Conservation (phyloP, 768 basidiomycete genomes). For the Tricholoma matsutake region DNA sequence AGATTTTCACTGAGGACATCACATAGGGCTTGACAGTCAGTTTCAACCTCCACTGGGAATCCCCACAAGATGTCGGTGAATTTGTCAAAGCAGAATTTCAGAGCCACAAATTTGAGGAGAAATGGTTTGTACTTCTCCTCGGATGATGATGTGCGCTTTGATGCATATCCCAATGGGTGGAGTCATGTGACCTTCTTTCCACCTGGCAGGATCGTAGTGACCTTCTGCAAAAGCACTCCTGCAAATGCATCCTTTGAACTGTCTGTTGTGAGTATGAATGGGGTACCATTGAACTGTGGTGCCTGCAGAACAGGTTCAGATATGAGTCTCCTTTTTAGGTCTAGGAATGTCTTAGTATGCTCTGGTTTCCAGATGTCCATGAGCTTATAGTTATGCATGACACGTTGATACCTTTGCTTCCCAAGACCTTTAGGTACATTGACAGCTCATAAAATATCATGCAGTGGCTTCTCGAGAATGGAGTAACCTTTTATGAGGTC, state of each 20-base stretch:
- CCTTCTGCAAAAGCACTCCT: slow-evolving; percentile 27
- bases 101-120: too few relatives aligned
- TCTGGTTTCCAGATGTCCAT: slow-evolving; percentile 13
- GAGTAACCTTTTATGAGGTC: slow-evolving; percentile 31
- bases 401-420: slow-evolving; percentile 19
- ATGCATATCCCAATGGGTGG: slow-evolving; percentile 29
- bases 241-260: slow-evolving; percentile 34
- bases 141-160: slow-evolving; percentile 22
- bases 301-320: slow-evolving; percentile 22
- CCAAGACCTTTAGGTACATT: slow-evolving; percentile 12
- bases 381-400: background rate
- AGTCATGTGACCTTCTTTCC: slow-evolving; percentile 14
- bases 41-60: slow-evolving; percentile 27
- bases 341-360: slow-evolving; percentile 25
- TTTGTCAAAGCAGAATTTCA: slow-evolving; percentile 28
- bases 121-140: slow-evolving; percentile 30
- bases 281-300: slow-evolving; percentile 25
- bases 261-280: slow-evolving; percentile 37
- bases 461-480: slow-evolving; percentile 12
- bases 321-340: slow-evolving; percentile 21
- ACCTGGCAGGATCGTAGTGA: slow-evolving; percentile 12
- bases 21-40: too few relatives aligned
- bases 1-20: too few relatives aligned
- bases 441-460: slow-evolving; percentile 20
- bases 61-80: slow-evolving; percentile 25